Evolutionary conservation across 73 alveolate species (phyloP).

Genomic region (Paramecium octaurelia): DNA sequence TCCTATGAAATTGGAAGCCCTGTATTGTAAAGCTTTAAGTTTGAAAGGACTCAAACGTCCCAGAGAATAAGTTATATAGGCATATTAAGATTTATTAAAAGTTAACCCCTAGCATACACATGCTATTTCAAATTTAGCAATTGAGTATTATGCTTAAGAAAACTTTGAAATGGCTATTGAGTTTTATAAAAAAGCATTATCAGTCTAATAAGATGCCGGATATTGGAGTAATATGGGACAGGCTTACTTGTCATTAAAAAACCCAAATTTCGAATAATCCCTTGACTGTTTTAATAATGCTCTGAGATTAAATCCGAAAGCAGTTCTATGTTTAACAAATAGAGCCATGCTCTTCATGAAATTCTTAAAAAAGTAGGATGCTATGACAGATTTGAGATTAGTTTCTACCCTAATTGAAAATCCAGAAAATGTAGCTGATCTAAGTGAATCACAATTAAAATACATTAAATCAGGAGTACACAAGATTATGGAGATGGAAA

Average conservation of each 20-base stretch:
- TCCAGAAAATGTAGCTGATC: not conserved
- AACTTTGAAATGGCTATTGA: not conserved
- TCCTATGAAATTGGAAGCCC: not conserved
- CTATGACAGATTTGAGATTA: not conserved
- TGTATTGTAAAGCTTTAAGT: constrained; percentile 1
- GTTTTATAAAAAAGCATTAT: not conserved
- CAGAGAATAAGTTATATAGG: not conserved
- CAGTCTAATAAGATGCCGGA: not conserved
- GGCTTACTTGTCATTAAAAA: not conserved
- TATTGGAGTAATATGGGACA: constrained; percentile 13
- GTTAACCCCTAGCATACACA: not conserved
- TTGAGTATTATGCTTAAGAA: not conserved
- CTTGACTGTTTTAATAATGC: not conserved
- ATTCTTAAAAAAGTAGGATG: not conserved
- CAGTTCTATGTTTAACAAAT: not conserved
- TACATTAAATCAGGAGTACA: not conserved
- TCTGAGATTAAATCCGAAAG: not conserved
- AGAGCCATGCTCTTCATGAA: not conserved
- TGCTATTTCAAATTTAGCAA: not conserved
- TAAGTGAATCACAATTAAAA: not conserved
- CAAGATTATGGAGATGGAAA: constrained; percentile 21
- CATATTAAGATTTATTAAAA: not conserved
- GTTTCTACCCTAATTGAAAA: not conserved
- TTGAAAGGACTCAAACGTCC: not conserved
- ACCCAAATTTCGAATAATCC: not conserved